These are phyloP conservation scores for Cymbopogon flexuosus DNA, from an alignment of 202 grass and related monocot genomes.

Conservation along the genomic window DNA sequence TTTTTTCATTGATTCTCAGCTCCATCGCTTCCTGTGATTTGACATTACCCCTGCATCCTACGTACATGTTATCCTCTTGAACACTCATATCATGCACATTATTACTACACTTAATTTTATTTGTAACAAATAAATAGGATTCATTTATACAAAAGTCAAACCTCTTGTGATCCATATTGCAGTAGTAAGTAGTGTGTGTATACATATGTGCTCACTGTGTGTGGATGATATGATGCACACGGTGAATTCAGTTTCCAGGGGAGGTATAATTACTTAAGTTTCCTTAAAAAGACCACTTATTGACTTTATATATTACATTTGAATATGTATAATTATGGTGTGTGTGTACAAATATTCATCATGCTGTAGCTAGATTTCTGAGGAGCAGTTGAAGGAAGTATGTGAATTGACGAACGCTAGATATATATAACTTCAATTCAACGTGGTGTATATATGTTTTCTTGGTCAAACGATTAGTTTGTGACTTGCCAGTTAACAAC, in stretches of 20 bases:
- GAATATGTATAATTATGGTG: background rate
- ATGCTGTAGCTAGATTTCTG: background rate
- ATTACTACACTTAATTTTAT: background rate
- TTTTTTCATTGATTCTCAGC: conserved; percentile 15
- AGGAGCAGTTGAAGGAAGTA: conserved; percentile 23
- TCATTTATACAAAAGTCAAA: background rate
- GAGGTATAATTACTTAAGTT: background rate
- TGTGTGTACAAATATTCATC: background rate
- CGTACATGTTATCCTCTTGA: conserved; percentile 6
- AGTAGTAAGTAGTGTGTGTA: too few relatives aligned
- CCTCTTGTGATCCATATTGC: background rate
- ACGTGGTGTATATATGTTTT: background rate
- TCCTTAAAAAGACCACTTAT: background rate
- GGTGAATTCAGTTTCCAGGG: background rate
- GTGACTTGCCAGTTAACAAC: background rate
- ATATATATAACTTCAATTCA: background rate
- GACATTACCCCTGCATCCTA: too few relatives aligned
- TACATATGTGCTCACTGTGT: too few relatives aligned
- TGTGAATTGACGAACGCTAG: background rate
- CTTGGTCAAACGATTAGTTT: conserved; percentile 16
- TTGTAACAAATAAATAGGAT: background rate
- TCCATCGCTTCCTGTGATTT: background rate
- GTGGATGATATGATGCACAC: too few relatives aligned
- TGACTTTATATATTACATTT: background rate
- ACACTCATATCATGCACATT: background rate